These are phyloP conservation scores for Aegilops longissima DNA, from an alignment of 176 grass and related monocot species.

Conservation along the genomic window DNA sequence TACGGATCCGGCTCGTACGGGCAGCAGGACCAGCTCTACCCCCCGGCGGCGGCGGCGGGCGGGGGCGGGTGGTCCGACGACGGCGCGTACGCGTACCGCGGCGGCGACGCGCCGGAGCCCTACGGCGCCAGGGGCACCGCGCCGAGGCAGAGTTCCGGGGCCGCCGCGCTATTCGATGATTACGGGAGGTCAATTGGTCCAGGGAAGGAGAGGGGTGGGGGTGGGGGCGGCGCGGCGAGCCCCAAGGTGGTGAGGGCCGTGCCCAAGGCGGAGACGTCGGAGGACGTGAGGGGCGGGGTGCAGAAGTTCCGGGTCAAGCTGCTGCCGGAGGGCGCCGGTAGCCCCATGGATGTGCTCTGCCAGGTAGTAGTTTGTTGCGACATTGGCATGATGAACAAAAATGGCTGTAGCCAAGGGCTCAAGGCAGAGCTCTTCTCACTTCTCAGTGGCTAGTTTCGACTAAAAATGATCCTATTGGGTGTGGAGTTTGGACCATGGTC, in stretches of 20 bases:
- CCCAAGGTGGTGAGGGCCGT: conserved; percentile 83
- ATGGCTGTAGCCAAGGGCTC: neutral
- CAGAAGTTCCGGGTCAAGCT: conserved; percentile 96
- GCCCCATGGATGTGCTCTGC: conserved; percentile 85
- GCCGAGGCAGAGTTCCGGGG: conserved; percentile 33
- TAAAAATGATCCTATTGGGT: neutral
- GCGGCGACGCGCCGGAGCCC: conserved; percentile 59
- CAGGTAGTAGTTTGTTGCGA: conserved; percentile 46
- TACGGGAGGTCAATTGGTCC: conserved; percentile 86
- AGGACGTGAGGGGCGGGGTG: conserved; percentile 75
- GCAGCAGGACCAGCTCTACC: conserved; percentile 45
- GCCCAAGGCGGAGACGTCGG: conserved; percentile 74
- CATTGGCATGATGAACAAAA: neutral
- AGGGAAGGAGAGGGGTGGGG: conserved; percentile 40
- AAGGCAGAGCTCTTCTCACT: neutral
- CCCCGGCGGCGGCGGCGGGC: conserved; percentile 35
- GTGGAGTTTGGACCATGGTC: neutral
- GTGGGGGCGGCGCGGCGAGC: conserved; percentile 22
- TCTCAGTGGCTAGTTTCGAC: neutral
- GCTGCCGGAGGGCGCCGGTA: conserved; percentile 81
- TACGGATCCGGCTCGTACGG: conserved; percentile 53
- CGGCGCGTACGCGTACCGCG: conserved; percentile 79
- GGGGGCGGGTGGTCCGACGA: conserved; percentile 48
- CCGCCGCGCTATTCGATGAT: conserved; percentile 71
- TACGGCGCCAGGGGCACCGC: conserved; percentile 76